phyloP scores from a whole-genome alignment of 1,284 basidiomycete genomes.

The Athelia sp. region DNA sequence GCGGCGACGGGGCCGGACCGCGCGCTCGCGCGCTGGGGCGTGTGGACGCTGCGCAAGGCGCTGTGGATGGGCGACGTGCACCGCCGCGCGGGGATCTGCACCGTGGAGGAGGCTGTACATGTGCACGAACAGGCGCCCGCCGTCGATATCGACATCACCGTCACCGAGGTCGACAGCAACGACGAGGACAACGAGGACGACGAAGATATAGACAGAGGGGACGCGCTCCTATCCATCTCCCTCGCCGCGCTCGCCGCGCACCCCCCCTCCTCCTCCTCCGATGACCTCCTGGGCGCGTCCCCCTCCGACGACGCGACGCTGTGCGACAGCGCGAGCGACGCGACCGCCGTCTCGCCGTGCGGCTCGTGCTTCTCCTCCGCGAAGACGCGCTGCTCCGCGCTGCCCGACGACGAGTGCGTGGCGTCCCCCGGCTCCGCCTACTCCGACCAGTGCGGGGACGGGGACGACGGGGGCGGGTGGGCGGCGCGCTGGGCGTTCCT shows the following conservation, averaged over 20 bases:
- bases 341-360: neutral
- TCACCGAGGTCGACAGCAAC: neutral
- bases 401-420: too few species aligned
- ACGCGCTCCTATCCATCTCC: neutral
- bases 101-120: neutral
- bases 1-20: constrained; percentile 51
- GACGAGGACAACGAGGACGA: neutral
- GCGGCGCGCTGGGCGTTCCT: constrained; percentile 24
- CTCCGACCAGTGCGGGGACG: neutral
- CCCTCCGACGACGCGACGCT: too few species aligned
- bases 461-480: constrained; percentile 9
- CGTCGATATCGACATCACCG: neutral
- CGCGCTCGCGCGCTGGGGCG: constrained; percentile 47
- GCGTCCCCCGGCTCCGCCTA: too few species aligned
- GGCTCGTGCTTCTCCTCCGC: neutral
- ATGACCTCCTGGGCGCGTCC: too few species aligned
- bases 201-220: neutral
- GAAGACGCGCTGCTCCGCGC: neutral
- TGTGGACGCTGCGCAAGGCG: constrained; percentile 63
- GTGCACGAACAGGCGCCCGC: neutral
- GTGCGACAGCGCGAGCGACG: neutral
- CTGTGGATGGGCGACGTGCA: constrained; percentile 58
- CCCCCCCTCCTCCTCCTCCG: too few species aligned
- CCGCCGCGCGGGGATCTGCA: neutral
- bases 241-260: too few species aligned